Evolutionary conservation across 495 filamentous ascomycete genomes (phyloP).

Genomic region (Hypomontagnella monticulosa): DNA sequence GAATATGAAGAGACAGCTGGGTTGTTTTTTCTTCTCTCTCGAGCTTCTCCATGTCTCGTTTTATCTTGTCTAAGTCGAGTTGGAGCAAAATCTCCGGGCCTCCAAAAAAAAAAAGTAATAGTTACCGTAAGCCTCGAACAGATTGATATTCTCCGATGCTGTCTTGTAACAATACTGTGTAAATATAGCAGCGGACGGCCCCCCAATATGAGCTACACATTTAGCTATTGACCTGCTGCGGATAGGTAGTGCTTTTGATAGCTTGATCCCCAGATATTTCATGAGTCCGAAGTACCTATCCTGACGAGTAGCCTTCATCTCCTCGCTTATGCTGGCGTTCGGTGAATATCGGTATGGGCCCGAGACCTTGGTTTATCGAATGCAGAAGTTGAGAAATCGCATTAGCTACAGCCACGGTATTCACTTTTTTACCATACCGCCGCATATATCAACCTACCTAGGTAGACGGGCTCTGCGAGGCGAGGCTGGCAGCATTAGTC

Average conservation of each 20-base stretch:
- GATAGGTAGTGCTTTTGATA: not conserved
- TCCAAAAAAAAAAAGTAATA: slow-evolving; percentile 6
- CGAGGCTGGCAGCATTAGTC: slow-evolving; percentile 12
- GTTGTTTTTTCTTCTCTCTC: not conserved
- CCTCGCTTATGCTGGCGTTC: not conserved
- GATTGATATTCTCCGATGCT: slow-evolving; percentile 17
- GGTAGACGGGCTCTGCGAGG: slow-evolving; percentile 23
- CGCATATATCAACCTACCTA: slow-evolving; percentile 17
- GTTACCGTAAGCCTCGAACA: slow-evolving; percentile 2
- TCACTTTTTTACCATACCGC: not conserved
- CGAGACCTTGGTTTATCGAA: slow-evolving; percentile 35
- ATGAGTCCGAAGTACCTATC: too few relatives aligned
- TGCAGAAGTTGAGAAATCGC: slow-evolving; percentile 23
- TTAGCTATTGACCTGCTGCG: slow-evolving; percentile 13
- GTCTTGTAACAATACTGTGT: slow-evolving; percentile 32
- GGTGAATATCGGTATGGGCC: slow-evolving; percentile 21
- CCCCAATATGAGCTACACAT: not conserved
- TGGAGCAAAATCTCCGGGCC: slow-evolving; percentile 4
- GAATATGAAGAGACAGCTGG: not conserved
- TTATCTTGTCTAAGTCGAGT: slow-evolving; percentile 1
- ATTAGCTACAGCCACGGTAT: slow-evolving; percentile 19
- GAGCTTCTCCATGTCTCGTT: slow-evolving; percentile 14
- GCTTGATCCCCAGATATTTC: not conserved
- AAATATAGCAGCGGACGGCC: slow-evolving; percentile 8
- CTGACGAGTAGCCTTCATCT: too few relatives aligned